Conservation (phyloP, 2,329 filamentous ascomycete species). For the Zarea fungicola region DNA sequence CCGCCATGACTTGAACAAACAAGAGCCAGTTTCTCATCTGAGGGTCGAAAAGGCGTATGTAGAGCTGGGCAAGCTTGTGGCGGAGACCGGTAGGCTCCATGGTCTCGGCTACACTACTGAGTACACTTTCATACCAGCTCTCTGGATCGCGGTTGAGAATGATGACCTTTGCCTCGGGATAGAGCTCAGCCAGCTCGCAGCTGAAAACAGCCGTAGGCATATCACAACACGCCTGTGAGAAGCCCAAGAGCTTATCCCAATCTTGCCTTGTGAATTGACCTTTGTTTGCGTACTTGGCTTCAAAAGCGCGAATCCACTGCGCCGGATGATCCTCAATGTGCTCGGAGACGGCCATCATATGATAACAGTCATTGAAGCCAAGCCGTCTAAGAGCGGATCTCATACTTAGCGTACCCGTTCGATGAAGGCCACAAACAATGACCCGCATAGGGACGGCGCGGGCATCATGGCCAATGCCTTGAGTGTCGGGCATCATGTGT, state of each 20-base stretch:
- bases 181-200: conserved; percentile 29
- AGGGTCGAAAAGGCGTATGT: conserved; percentile 25
- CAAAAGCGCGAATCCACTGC: conserved; percentile 28
- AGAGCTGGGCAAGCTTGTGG: conserved; percentile 20
- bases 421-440: conserved; percentile 35
- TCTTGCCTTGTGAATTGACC: conserved; percentile 29
- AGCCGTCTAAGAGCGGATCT: conserved; percentile 29
- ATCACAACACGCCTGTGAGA: conserved; percentile 48
- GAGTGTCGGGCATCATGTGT: no score
- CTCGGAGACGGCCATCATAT: conserved; percentile 28
- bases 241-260: conserved; percentile 41
- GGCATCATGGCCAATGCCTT: no score
- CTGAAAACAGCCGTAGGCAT: conserved; percentile 51
- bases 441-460: conserved; percentile 37
- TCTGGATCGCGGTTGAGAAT: conserved; percentile 36
- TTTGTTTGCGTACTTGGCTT: conserved; percentile 26
- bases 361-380: conserved; percentile 32
- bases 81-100: conserved; percentile 11
- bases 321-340: conserved; percentile 20
- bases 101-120: conserved; percentile 20
- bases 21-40: conserved; percentile 19
- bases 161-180: conserved; percentile 34
- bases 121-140: conserved; percentile 30
- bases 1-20: conserved; percentile 23
- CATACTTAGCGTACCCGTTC: conserved; percentile 35